Evolutionary conservation across 257 asterid genomes (phyloP).

Genomic region (Eustoma russellianum): DNA sequence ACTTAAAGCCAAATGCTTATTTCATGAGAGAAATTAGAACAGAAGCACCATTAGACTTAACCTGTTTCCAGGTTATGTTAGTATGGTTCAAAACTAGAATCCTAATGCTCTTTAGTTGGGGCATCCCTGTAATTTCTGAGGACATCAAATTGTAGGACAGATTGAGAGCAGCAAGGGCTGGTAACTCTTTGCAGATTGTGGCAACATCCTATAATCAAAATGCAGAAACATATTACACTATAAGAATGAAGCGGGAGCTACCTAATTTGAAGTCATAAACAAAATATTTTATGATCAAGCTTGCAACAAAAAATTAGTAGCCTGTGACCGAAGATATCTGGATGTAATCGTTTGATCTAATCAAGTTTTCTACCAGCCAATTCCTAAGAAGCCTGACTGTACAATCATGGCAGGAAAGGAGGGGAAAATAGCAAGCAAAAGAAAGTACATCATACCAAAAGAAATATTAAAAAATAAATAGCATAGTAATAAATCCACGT

Average conservation of each 20-base stretch:
- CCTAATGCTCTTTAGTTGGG: constrained; percentile 48
- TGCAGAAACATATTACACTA: neutral
- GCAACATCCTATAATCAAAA: constrained; percentile 57
- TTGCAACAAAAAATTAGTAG: too few species aligned
- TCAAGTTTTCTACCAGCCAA: neutral
- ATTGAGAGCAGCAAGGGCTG: constrained; percentile 62
- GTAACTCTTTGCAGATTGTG: constrained; percentile 54
- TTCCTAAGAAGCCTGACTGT: too few species aligned
- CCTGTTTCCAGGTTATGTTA: constrained; percentile 80
- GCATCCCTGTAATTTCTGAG: constrained; percentile 31
- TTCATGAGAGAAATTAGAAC: neutral
- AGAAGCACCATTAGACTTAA: constrained; percentile 16
- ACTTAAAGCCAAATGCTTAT: neutral
- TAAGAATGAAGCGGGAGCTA: constrained; percentile 6
- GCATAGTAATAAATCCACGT: too few species aligned
- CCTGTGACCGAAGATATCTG: neutral
- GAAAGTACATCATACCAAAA: too few species aligned
- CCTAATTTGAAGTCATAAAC: neutral
- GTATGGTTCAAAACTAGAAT: constrained; percentile 75
- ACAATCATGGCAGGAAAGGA: too few species aligned
- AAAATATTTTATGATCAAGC: neutral
- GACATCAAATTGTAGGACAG: constrained; percentile 60
- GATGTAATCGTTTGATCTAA: neutral
- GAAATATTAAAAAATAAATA: too few species aligned
- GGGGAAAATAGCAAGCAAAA: too few species aligned